Percentiles rank a stretch among this genome's conserved stretches.
Conservation (phyloP, 1,284 basidiomycete genomes). For the Trichosporon sp. region DNA sequence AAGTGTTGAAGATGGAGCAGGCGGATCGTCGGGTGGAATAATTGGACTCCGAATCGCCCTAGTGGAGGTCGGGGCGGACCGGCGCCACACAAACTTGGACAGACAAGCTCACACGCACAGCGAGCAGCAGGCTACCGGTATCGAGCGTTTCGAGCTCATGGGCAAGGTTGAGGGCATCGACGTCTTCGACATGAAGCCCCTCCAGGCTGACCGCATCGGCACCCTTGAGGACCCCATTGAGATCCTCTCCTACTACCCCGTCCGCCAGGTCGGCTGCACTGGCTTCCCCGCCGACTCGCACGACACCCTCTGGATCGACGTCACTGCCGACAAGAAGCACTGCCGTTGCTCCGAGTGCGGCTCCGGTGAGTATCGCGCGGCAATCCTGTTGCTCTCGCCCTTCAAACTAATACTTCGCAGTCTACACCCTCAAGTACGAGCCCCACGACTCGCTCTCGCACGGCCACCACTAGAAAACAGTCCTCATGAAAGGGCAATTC, state of each 20-base stretch:
- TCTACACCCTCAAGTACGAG: conserved; percentile 48
- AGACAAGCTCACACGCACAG: conserved; percentile 20
- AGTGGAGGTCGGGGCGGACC: not conserved
- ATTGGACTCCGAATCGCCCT: not conserved
- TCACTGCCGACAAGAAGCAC: conserved; percentile 57
- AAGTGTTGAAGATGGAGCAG: not conserved
- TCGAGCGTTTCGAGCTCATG: conserved; percentile 89
- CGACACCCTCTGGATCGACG: conserved; percentile 76
- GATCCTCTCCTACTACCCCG: conserved; percentile 71
- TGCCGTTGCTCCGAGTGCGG: conserved; percentile 86
- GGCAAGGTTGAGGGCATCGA: conserved; percentile 82
- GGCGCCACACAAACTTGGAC: not conserved
- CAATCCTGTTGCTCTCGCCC: too few species aligned
- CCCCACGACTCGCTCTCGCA: conserved; percentile 26
- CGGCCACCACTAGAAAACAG: conserved; percentile 37
- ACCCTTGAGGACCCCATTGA: conserved; percentile 82
- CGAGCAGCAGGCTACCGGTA: conserved; percentile 87
- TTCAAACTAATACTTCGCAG: conserved; percentile 19
- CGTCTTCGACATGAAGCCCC: conserved; percentile 82
- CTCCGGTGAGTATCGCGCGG: conserved; percentile 33
- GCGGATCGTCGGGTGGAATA: not conserved
- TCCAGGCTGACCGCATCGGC: conserved; percentile 80
- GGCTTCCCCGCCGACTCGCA: conserved; percentile 87
- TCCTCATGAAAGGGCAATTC: conserved; percentile 10
- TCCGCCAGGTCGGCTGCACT: conserved; percentile 84